Evolutionary conservation across 2,329 filamentous ascomycete genomes (phyloP).

Genomic region (Botrytis medusae): DNA sequence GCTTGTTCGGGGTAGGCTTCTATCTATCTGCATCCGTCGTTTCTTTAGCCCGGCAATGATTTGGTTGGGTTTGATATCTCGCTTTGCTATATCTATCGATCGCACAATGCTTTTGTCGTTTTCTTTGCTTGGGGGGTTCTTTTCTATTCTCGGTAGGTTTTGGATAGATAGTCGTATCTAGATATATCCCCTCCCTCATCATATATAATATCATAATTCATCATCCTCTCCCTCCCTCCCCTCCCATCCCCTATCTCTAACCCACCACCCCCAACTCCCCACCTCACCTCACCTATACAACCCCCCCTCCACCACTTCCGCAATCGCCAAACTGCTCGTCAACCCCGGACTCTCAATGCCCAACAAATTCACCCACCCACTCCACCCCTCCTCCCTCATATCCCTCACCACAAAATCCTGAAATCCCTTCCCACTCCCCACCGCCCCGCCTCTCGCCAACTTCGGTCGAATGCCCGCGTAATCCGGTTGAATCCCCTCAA

Average conservation of each 20-base stretch:
- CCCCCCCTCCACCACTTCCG: conserved; percentile 64
- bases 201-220: neutral
- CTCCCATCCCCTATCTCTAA: too few relatives aligned
- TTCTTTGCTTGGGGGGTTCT: too few relatives aligned
- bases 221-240: too few relatives aligned
- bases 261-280: too few relatives aligned
- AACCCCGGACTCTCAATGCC: conserved; percentile 93
- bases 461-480: conserved; percentile 94
- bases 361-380: conserved; percentile 84
- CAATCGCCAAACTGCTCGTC: conserved; percentile 84
- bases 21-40: neutral
- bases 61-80: neutral
- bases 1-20: neutral
- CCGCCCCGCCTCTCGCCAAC: conserved; percentile 59
- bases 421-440: conserved; percentile 66
- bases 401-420: conserved; percentile 76
- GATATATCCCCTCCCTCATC: neutral
- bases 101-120: too few relatives aligned
- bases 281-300: conserved; percentile 33
- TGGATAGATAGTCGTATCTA: neutral
- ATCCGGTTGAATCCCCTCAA: conserved; percentile 67
- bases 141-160: too few relatives aligned
- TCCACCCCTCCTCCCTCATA: conserved; percentile 68
- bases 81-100: neutral
- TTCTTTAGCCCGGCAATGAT: neutral